A percentile compares a stretch with the other conserved stretches of the same genome.
These are phyloP conservation scores for Metschnikowia borealis DNA, from an alignment of 805 yeast species.

Conservation along the genomic window DNA sequence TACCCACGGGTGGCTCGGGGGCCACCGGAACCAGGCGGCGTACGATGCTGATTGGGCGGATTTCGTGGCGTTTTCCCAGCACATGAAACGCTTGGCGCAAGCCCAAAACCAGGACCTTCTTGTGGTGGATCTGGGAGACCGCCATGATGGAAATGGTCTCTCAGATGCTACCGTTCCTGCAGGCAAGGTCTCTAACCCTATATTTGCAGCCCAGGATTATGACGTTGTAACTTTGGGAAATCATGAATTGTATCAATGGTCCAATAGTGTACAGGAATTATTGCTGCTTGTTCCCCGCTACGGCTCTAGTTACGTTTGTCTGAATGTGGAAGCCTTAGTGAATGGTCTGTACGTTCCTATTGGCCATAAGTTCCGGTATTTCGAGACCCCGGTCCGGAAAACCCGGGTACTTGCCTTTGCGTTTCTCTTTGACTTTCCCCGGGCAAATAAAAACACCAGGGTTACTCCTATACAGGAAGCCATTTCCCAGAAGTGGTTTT, in stretches of 20 bases:
- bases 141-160: slow-evolving; percentile 91
- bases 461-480: slow-evolving; percentile 61
- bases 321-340: slow-evolving; percentile 58
- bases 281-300: slow-evolving; percentile 54
- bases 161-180: slow-evolving; percentile 74
- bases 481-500: slow-evolving; percentile 62
- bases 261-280: slow-evolving; percentile 62
- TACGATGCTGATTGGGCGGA: slow-evolving; percentile 94
- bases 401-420: slow-evolving; percentile 64
- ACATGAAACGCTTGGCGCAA: slow-evolving; percentile 45
- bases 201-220: slow-evolving; percentile 63
- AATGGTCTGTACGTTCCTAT: slow-evolving; percentile 41
- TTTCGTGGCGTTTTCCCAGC: slow-evolving; percentile 61
- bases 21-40: slow-evolving; percentile 74
- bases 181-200: slow-evolving; percentile 57
- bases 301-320: slow-evolving; percentile 62
- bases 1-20: slow-evolving; percentile 95
- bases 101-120: slow-evolving; percentile 56
- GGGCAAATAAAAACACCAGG: slow-evolving; percentile 53
- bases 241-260: slow-evolving; percentile 78
- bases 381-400: slow-evolving; percentile 53
- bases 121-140: slow-evolving; percentile 85
- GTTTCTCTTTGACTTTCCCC: slow-evolving; percentile 71
- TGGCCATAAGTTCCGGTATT: slow-evolving; percentile 64
- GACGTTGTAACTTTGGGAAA: slow-evolving; percentile 86